Percentiles rank a stretch among this genome's conserved stretches.
Evolutionary conservation across 345 rosid genomes (phyloP).

Genomic region (Trapa incisa): DNA sequence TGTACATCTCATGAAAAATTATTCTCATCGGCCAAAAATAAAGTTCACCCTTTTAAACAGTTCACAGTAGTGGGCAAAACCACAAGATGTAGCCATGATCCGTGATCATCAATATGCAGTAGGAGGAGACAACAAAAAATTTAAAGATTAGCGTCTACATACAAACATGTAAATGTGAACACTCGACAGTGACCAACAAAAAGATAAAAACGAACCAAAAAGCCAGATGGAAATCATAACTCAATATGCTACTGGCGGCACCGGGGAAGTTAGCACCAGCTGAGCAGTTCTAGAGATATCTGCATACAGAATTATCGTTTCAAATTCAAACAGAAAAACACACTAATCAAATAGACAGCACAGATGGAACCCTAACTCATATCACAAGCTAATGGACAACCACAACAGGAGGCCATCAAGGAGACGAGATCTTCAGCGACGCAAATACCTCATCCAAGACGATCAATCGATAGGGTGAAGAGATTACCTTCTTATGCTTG

Average conservation of each 20-base stretch:
- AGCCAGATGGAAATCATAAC: not conserved
- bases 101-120: not conserved
- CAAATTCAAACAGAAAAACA: not conserved
- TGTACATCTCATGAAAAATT: not conserved
- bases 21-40: not conserved
- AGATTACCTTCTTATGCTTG: slow-evolving; percentile 34
- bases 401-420: not conserved
- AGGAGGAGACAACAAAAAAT: not conserved
- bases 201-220: not conserved
- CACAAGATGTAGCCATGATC: not conserved
- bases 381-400: not conserved
- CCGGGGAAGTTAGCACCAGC: no score
- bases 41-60: not conserved
- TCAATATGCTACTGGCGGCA: not conserved
- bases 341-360: not conserved
- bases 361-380: not conserved
- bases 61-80: not conserved
- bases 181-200: not conserved
- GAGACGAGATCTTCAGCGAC: no score
- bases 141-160: not conserved
- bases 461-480: not conserved
- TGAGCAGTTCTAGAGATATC: not conserved
- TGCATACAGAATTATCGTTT: no score
- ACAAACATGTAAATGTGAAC: not conserved
- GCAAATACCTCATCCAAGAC: not conserved